Percentiles rank a stretch among this genome's conserved stretches.
Evolutionary conservation across 1,139 yeast genomes (phyloP).

Genomic region (Blastobotrys arbuscula): DNA sequence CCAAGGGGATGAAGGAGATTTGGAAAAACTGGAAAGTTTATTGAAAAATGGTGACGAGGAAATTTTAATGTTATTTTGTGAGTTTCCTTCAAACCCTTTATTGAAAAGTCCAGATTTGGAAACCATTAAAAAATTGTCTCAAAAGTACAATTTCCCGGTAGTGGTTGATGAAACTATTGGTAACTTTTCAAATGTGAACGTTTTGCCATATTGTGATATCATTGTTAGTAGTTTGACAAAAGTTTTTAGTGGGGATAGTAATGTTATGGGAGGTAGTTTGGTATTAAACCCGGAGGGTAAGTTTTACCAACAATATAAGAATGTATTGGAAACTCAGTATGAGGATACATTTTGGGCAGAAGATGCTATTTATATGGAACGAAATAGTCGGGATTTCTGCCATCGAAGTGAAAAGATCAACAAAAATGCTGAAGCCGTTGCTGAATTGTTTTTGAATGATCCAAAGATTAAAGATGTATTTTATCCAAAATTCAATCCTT

Average conservation of each 20-base stretch:
- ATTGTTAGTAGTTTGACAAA: slow-evolving; percentile 86
- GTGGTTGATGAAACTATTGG: slow-evolving; percentile 94
- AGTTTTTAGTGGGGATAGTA: slow-evolving; percentile 89
- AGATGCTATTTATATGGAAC: slow-evolving; percentile 85
- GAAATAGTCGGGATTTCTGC: slow-evolving; percentile 87
- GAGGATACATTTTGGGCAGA: slow-evolving; percentile 85
- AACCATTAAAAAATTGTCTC: slow-evolving; percentile 59
- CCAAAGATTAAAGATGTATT: slow-evolving; percentile 52
- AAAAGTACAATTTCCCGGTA: slow-evolving; percentile 64
- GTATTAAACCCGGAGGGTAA: slow-evolving; percentile 66
- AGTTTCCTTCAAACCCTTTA: slow-evolving; percentile 90
- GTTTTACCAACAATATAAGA: slow-evolving; percentile 49
- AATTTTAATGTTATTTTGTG: slow-evolving; percentile 73
- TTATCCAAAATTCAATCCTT: slow-evolving; percentile 58
- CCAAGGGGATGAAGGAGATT: slow-evolving; percentile 41
- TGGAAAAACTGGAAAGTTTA: slow-evolving; percentile 56
- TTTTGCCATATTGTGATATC: slow-evolving; percentile 75
- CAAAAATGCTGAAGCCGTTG: slow-evolving; percentile 55
- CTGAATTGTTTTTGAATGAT: slow-evolving; percentile 34
- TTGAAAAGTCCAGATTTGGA: slow-evolving; percentile 74
- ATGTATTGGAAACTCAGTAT: slow-evolving; percentile 48
- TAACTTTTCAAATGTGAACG: slow-evolving; percentile 77
- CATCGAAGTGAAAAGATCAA: slow-evolving; percentile 63
- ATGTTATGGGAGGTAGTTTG: slow-evolving; percentile 91
- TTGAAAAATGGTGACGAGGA: slow-evolving; percentile 55